Evolutionary conservation across 805 yeast genomes (phyloP).

Genomic region (baker's yeast (Saccharomyces cerevisiae)): DNA sequence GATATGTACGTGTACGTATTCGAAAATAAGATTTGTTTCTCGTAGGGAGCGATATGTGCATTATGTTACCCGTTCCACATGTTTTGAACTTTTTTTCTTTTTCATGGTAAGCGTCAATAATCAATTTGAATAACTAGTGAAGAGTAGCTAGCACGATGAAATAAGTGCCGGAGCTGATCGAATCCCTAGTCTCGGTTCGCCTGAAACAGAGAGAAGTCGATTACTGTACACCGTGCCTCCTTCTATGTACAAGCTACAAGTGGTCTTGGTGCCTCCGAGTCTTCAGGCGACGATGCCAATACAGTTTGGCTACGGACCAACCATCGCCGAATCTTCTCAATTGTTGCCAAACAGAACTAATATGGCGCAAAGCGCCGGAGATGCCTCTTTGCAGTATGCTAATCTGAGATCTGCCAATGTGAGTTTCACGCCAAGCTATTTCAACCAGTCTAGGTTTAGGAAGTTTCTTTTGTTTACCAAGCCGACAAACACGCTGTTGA

Average conservation of each 20-base stretch:
- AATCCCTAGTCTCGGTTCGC: background rate
- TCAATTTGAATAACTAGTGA: background rate
- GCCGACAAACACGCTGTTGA: slow-evolving; percentile 38
- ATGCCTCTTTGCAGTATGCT: background rate
- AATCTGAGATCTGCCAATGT: background rate
- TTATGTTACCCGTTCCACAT: background rate
- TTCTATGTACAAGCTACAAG: slow-evolving; percentile 10
- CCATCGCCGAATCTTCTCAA: background rate
- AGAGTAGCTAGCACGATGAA: background rate
- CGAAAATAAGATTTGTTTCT: background rate
- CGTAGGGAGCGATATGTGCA: background rate
- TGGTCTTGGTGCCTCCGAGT: slow-evolving; percentile 8
- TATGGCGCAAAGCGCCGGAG: background rate
- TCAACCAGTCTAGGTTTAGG: slow-evolving; percentile 13
- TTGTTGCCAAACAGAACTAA: background rate
- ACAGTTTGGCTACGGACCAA: slow-evolving; percentile 1
- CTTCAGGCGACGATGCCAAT: background rate
- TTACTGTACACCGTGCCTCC: background rate
- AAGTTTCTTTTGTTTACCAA: slow-evolving; percentile 61
- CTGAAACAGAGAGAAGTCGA: background rate
- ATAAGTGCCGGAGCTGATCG: background rate
- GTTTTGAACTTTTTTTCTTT: background rate
- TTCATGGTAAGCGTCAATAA: background rate
- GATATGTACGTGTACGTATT: background rate
- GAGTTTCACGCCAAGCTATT: background rate